phyloP scores from a whole-genome alignment of 495 filamentous ascomycete species.

The Penicillium paradoxum region DNA sequence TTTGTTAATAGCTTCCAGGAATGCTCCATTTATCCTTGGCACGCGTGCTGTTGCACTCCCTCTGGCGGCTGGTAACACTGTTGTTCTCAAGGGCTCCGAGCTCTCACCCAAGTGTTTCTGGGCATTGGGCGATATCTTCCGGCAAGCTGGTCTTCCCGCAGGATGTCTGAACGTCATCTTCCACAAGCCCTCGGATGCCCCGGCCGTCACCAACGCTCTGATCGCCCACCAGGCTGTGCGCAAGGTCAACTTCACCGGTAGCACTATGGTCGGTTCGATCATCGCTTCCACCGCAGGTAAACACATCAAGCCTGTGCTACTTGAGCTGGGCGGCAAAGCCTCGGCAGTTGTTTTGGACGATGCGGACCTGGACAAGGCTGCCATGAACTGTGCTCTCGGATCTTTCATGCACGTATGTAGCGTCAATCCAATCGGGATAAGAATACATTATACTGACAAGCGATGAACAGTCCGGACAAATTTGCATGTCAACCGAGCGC shows the following conservation, averaged over 20 bases:
- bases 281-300: constrained; percentile 52
- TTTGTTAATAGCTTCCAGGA: constrained; percentile 37
- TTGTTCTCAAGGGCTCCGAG: constrained; percentile 74
- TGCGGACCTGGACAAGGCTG: constrained; percentile 54
- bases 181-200: constrained; percentile 48
- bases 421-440: background rate
- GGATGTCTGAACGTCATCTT: constrained; percentile 55
- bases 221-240: constrained; percentile 53
- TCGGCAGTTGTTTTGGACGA: constrained; percentile 56
- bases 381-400: constrained; percentile 45
- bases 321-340: constrained; percentile 61
- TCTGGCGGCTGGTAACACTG: constrained; percentile 77
- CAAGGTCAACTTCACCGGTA: constrained; percentile 62
- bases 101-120: constrained; percentile 70
- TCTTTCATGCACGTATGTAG: constrained; percentile 49
- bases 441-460: background rate
- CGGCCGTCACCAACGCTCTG: constrained; percentile 50
- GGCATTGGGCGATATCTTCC: constrained; percentile 63
- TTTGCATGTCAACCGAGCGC: constrained; percentile 89
- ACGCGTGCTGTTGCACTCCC: constrained; percentile 65
- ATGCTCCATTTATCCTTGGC: constrained; percentile 59
- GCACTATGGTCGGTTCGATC: constrained; percentile 51
- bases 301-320: constrained; percentile 54
- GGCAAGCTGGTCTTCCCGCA: constrained; percentile 64
- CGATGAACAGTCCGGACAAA: constrained; percentile 59